Evolutionary conservation across 805 yeast genomes (phyloP), one percentile per base, ranked within the genome.

Genomic region (Candida gorgasii): DNA sequence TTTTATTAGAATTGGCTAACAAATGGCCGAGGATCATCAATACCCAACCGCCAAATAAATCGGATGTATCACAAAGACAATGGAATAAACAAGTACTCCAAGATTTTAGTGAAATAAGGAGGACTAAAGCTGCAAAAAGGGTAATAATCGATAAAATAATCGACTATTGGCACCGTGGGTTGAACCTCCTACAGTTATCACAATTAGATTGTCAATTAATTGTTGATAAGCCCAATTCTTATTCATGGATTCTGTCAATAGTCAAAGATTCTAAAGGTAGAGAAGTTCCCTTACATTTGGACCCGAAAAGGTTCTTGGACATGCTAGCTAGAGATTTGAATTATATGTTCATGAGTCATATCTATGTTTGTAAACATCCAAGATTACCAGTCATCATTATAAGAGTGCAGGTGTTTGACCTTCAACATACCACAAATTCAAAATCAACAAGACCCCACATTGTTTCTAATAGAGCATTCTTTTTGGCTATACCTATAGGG

Each of bases 391-490:
- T 84, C 45, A 62, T 80, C 2, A 61, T 86, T 17, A 69, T 84
- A 7, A 61, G 95, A 37, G 69, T 86, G 16, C 95, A 86, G 54
- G 72, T 85, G 31, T 86, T 81, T 56, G 92, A 86, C 46, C 40
- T 66, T 36, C 55, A 59, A 20, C 46, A 51, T 9, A 47, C 52
- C 6, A 47, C 44, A 8, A 13, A 48, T 2, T 20, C 50, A 3
- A 40, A 30, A 5, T 41, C 58, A 1, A 48, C 46, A 18, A 47
- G 62, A 39, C 75, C 73, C 8, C 79, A 65, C 46, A 67, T 80
- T 5, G 47, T 73, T 0, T 78, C 89, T 0, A 69, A 81, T 44
- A 75, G 66, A 45, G 85, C 93, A 0, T 78, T 73, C 47, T 86
- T 83, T 50, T 53, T 87, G 12, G 87, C 83, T 0, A 64, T 86